Evolutionary conservation across 768 basidiomycete species (phyloP).

Genomic region (Kondoa subrosea): DNA sequence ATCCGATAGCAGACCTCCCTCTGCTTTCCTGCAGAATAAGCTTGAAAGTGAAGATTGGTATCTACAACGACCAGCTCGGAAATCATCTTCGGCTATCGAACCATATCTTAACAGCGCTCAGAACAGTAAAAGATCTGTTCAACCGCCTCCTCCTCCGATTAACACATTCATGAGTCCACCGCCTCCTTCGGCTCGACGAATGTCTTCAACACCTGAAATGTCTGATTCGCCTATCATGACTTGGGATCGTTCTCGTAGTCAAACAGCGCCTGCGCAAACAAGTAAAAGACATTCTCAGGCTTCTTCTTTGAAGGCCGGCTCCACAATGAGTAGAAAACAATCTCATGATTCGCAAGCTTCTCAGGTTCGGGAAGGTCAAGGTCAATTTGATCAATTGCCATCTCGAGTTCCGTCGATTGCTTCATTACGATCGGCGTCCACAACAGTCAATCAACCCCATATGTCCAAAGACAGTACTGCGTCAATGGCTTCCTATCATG

Average conservation of each 20-base stretch:
- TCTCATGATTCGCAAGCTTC: neutral
- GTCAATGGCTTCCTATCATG: neutral
- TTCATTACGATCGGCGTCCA: neutral
- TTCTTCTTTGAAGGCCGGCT: neutral
- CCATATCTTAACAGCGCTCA: too few relatives aligned
- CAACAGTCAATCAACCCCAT: neutral
- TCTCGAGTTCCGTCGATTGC: neutral
- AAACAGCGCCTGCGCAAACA: neutral
- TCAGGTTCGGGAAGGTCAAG: neutral
- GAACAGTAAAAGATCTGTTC: neutral
- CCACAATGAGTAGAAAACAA: neutral
- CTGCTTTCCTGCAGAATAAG: too few relatives aligned
- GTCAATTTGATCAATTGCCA: neutral
- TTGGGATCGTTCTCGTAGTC: neutral
- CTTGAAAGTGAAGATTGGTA: too few relatives aligned
- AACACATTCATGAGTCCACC: neutral
- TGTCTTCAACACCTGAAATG: neutral
- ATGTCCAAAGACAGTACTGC: neutral
- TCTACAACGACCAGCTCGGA: too few relatives aligned
- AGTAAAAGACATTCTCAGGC: neutral
- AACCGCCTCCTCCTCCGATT: neutral
- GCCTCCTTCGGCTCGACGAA: neutral
- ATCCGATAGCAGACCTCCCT: neutral
- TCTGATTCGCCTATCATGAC: neutral
- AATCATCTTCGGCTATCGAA: too few relatives aligned